Conservation (phyloP, 768 basidiomycete genomes). For the Suillus clintonianus region DNA sequence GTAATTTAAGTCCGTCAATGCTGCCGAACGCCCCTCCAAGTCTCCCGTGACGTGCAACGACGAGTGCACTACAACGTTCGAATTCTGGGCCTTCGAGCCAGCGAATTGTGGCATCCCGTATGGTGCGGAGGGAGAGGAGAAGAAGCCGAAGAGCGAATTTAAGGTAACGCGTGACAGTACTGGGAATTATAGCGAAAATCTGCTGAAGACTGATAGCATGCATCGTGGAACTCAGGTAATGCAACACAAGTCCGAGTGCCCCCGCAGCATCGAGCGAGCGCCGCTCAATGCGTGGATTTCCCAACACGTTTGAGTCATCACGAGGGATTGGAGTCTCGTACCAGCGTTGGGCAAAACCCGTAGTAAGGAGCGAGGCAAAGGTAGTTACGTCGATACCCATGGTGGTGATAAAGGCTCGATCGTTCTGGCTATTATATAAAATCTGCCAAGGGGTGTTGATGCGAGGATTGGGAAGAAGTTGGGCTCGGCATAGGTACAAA, state of each 20-base stretch:
- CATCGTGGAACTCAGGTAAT: conserved; percentile 44
- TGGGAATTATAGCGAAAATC: conserved; percentile 44
- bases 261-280: conserved; percentile 27
- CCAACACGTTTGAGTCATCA: neutral
- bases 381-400: conserved; percentile 44
- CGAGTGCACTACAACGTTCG: too few species aligned
- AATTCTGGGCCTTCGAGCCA: too few species aligned
- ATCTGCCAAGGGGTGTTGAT: conserved; percentile 39
- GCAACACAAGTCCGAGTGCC: conserved; percentile 42
- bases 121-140: too few species aligned
- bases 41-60: too few species aligned
- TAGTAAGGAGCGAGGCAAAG: conserved; percentile 33
- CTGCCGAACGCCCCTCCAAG: too few species aligned
- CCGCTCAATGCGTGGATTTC: neutral
- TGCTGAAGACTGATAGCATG: conserved; percentile 38
- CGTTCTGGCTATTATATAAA: conserved; percentile 30
- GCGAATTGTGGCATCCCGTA: too few species aligned
- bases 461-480: conserved; percentile 36
- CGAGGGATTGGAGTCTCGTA: neutral
- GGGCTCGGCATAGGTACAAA: neutral
- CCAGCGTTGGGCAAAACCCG: conserved; percentile 30
- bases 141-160: too few species aligned
- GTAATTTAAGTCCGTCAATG: too few species aligned
- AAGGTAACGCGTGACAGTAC: conserved; percentile 36
- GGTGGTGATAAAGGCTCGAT: conserved; percentile 46